These are phyloP conservation scores for Aspergillus novoparasiticus DNA, from an alignment of 2,329 filamentous ascomycete genomes.

Conservation along the genomic window DNA sequence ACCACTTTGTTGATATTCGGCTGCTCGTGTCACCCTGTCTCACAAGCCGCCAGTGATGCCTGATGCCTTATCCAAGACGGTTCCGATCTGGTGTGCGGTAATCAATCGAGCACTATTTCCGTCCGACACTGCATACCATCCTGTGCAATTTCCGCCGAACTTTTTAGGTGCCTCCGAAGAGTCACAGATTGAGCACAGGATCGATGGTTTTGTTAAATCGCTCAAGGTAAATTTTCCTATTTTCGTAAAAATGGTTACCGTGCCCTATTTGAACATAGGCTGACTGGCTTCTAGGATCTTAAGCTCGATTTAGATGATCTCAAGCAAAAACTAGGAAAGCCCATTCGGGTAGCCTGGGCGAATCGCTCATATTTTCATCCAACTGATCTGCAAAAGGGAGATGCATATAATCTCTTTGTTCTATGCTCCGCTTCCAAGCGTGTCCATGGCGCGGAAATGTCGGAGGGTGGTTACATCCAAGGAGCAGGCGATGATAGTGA, in stretches of 20 bases:
- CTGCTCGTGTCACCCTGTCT: slow-evolving; percentile 18
- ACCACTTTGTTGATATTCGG: neutral
- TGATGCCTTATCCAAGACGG: slow-evolving; percentile 88
- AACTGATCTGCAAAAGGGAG: slow-evolving; percentile 46
- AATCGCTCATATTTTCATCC: slow-evolving; percentile 66
- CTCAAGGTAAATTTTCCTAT: slow-evolving; percentile 43
- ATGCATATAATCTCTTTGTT: slow-evolving; percentile 70
- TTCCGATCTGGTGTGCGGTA: slow-evolving; percentile 91
- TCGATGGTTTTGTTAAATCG: slow-evolving; percentile 59
- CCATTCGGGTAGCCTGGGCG: slow-evolving; percentile 77
- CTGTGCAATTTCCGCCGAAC: slow-evolving; percentile 70
- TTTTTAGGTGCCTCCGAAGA: slow-evolving; percentile 75
- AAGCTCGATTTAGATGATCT: slow-evolving; percentile 61
- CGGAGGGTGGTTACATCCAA: slow-evolving; percentile 81
- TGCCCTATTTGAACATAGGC: neutral
- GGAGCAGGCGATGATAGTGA: slow-evolving; percentile 94
- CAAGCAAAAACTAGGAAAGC: slow-evolving; percentile 63
- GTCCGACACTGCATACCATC: slow-evolving; percentile 47
- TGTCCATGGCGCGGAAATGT: slow-evolving; percentile 68
- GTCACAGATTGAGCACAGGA: slow-evolving; percentile 69
- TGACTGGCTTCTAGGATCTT: slow-evolving; percentile 54
- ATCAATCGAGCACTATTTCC: slow-evolving; percentile 80
- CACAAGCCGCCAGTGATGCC: slow-evolving; percentile 68
- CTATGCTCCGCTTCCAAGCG: slow-evolving; percentile 83
- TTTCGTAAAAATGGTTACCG: neutral